Percentiles rank a stretch among this genome's conserved stretches.
Evolutionary conservation across 2,329 filamentous ascomycete genomes (phyloP).

Genomic region (Lasiodiplodia hormozganensis): DNA sequence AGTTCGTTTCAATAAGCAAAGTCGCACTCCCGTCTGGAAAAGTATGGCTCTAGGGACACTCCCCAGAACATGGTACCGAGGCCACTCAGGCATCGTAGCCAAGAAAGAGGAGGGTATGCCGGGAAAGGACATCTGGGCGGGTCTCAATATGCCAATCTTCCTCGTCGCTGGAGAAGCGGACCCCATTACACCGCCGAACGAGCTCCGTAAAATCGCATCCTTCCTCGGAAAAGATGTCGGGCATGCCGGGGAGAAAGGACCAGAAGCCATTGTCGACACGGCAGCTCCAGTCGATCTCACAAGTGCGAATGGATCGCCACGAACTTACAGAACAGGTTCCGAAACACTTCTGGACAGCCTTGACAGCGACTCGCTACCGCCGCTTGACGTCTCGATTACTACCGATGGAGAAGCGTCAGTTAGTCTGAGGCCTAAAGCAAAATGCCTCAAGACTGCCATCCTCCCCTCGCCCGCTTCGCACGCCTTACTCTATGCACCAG

Average conservation of each 20-base stretch:
- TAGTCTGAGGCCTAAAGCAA: constrained; percentile 40
- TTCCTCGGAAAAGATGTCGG: constrained; percentile 47
- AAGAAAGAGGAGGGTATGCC: constrained; percentile 68
- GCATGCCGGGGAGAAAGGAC: constrained; percentile 22
- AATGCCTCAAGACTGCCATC: constrained; percentile 69
- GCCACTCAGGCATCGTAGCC: constrained; percentile 46
- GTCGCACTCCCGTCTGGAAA: constrained; percentile 80
- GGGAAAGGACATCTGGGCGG: constrained; percentile 73
- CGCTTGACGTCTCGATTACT: constrained; percentile 31
- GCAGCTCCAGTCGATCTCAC: constrained; percentile 55
- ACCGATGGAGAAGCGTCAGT: constrained; percentile 53
- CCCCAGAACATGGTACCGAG: constrained; percentile 49
- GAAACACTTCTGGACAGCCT: constrained; percentile 25
- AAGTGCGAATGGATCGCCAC: constrained; percentile 34
- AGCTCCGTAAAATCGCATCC: constrained; percentile 71
- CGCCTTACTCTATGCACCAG: constrained; percentile 80
- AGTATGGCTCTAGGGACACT: constrained; percentile 79
- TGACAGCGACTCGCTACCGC: constrained; percentile 15
- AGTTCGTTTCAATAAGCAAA: constrained; percentile 80
- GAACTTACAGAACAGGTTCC: constrained; percentile 20
- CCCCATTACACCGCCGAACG: constrained; percentile 72
- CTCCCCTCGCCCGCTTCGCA: constrained; percentile 82
- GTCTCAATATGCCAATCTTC: constrained; percentile 75
- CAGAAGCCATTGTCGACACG: constrained; percentile 53
- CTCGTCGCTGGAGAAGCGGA: constrained; percentile 82